Evolutionary conservation across 768 basidiomycete species (phyloP).

Genomic region (Roridomyces roridus): DNA sequence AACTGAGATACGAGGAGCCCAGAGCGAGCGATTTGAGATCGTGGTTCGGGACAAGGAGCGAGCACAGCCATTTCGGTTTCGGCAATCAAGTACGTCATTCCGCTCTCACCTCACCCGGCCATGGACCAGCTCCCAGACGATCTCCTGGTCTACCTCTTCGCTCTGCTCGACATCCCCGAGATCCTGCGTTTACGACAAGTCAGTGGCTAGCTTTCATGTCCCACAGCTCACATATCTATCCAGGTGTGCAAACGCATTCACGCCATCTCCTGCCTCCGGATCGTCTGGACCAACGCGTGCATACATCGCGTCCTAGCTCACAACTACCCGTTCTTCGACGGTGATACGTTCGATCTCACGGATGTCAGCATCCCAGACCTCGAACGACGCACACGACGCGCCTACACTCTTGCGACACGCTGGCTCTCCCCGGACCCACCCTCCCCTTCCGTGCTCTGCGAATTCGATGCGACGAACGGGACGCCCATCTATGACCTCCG

Average conservation of each 20-base stretch:
- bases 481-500: constrained; percentile 58
- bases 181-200: constrained; percentile 12
- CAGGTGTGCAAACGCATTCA: constrained; percentile 60
- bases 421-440: constrained; percentile 43
- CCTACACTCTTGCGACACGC: constrained; percentile 52
- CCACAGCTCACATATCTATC: background rate
- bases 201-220: background rate
- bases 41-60: too few species aligned
- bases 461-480: constrained; percentile 41
- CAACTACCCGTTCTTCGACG: constrained; percentile 58
- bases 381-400: constrained; percentile 48
- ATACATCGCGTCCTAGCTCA: constrained; percentile 45
- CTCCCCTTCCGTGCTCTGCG: constrained; percentile 21
- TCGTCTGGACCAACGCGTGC: constrained; percentile 64
- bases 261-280: constrained; percentile 50
- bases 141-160: constrained; percentile 6
- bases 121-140: constrained; percentile 11
- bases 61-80: too few species aligned
- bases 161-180: constrained; percentile 1
- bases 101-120: too few species aligned
- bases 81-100: too few species aligned
- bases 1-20: too few species aligned
- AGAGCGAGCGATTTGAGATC: too few species aligned
- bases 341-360: constrained; percentile 41
- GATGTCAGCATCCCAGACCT: constrained; percentile 41